These are phyloP conservation scores for Basipetospora chlamydospora DNA, from an alignment of 2,329 filamentous ascomycete species.

Conservation along the genomic window DNA sequence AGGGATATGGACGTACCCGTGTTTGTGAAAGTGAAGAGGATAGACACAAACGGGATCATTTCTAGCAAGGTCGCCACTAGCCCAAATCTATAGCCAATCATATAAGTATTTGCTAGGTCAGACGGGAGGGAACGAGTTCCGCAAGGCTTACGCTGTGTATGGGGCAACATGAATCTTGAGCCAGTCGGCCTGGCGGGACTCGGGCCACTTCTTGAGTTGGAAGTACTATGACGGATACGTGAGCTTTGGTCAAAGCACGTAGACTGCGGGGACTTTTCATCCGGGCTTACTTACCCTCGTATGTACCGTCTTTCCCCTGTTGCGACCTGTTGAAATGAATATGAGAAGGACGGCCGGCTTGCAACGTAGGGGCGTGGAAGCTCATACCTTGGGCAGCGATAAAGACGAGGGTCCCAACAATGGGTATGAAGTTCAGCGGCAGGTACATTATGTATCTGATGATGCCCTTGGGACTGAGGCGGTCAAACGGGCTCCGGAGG, in stretches of 20 bases:
- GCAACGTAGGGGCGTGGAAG: constrained; percentile 6
- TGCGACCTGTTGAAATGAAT: constrained; percentile 22
- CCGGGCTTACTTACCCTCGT: constrained; percentile 27
- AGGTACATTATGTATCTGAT: constrained; percentile 73
- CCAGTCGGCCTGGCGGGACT: background rate
- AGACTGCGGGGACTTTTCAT: no score
- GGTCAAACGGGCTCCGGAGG: constrained; percentile 41
- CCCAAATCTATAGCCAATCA: constrained; percentile 53
- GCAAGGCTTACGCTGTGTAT: constrained; percentile 1
- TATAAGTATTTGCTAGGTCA: background rate
- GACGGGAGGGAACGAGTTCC: background rate
- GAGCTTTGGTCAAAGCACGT: background rate
- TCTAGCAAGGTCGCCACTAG: constrained; percentile 66
- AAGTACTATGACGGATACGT: constrained; percentile 54
- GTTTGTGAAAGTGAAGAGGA: constrained; percentile 83
- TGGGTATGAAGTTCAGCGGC: constrained; percentile 81
- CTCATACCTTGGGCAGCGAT: constrained; percentile 54
- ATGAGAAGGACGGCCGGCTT: background rate
- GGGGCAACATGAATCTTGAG: constrained; percentile 3
- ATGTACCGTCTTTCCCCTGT: constrained; percentile 34
- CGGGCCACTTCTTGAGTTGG: constrained; percentile 73
- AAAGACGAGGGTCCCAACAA: constrained; percentile 50
- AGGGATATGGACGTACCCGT: constrained; percentile 34
- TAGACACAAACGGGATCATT: constrained; percentile 67
- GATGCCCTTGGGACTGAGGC: constrained; percentile 46